phyloP scores from a whole-genome alignment of 2,329 filamentous ascomycete genomes.

The Seiridium cupressi region DNA sequence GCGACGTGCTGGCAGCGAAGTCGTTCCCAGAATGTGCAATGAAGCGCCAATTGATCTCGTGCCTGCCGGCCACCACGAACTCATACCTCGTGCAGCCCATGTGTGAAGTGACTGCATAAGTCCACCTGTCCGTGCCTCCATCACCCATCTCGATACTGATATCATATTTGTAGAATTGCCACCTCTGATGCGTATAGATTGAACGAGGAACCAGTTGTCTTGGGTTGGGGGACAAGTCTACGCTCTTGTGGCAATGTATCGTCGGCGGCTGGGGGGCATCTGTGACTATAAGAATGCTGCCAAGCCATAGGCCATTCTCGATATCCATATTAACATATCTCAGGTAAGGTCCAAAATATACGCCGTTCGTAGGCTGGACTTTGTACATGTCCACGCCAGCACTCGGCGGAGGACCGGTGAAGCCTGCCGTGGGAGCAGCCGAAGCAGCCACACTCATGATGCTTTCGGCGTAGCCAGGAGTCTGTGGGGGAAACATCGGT shows the following conservation, averaged over 20 bases:
- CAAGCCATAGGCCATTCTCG: constrained; percentile 85
- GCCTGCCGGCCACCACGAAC: constrained; percentile 86
- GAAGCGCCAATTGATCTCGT: constrained; percentile 93
- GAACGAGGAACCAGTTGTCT: constrained; percentile 78
- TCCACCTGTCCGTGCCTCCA: constrained; percentile 80
- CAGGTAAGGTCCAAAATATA: constrained; percentile 96
- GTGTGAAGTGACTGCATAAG: constrained; percentile 95
- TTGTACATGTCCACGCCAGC: constrained; percentile 94
- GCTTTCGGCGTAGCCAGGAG: constrained; percentile 80
- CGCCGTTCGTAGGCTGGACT: constrained; percentile 87
- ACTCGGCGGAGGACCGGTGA: constrained; percentile 82
- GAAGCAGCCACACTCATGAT: constrained; percentile 78
- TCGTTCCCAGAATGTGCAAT: constrained; percentile 96
- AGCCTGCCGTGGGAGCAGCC: constrained; percentile 76
- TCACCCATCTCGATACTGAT: constrained; percentile 89
- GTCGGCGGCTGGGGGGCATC: constrained; percentile 91
- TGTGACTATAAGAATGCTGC: constrained; percentile 90
- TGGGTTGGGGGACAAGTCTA: constrained; percentile 89
- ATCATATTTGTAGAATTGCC: constrained; percentile 95
- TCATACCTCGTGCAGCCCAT: constrained; percentile 97
- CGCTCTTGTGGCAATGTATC: constrained; percentile 89
- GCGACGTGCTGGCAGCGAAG: constrained; percentile 83
- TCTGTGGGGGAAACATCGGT: constrained; percentile 79
- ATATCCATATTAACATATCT: constrained; percentile 97
- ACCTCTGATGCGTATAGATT: constrained; percentile 87